Evolutionary conservation across 2,329 filamentous ascomycete genomes (phyloP), one percentile per base, ranked within the genome.

Genomic region (Lasiodiplodia gonubiensis): DNA sequence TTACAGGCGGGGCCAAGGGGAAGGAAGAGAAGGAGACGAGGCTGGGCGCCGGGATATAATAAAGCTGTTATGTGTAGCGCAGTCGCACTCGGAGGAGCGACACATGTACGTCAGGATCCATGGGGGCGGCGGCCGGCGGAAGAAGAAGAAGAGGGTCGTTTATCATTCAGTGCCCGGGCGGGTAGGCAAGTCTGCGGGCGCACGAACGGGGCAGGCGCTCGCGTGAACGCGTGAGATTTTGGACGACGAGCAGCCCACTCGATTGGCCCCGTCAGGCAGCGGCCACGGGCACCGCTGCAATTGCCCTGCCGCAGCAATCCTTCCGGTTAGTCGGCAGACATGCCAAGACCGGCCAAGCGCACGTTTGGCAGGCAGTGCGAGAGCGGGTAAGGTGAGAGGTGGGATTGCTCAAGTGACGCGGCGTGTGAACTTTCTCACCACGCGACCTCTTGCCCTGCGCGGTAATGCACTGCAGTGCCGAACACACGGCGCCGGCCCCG

Each of bases 251-350:
- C 42, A 21, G n/a, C 18, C 42, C 0, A 3, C 18, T 46, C n/a
- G 8, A 46, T 46, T 46, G 42, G 42, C 10, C 3, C 18, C 18
- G n/a, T 21, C 18, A n/a, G 18, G 42, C 42, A 46, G n/a, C 42
- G 21, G 42, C 42, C 21, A 4, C 30, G 52, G 52, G 27, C 52
- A 35, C 14, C 27, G 52, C 52, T 30, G 30, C 18, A 35, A 21
- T 39, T 6, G 39, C 37, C 23, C 33, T n/a, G 27, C 27, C n/a
- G 35, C 8, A 4, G 21, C 39, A 25, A 51, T 63, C 59, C 59
- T 63, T 14, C 59, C 59, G 59, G 59, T 30, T 51, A 63, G 42
- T 63, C 59, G 59, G 59, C 59, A 63, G 59, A 21, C 11, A 46
- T 46, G 59, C 59, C 59, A 63, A 63, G 59, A n/a, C 8, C 27